phyloP scores from a whole-genome alignment of 306 rosid genomes.

The Neltuma alba region DNA sequence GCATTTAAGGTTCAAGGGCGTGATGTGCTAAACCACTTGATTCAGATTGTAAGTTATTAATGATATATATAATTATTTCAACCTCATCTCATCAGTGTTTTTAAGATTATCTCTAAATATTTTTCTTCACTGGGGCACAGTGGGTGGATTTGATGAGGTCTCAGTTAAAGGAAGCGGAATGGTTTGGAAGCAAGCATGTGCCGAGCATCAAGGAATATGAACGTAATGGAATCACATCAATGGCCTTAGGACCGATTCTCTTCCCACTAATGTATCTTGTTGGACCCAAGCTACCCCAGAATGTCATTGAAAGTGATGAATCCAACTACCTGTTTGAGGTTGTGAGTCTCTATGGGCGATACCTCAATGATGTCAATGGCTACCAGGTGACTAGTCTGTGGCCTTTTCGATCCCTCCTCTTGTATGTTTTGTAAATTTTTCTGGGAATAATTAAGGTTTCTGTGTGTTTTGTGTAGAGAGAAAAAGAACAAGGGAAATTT shows the following conservation, averaged over 20 bases:
- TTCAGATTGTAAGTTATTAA: background rate
- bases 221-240: conserved; percentile 35
- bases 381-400: background rate
- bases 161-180: conserved; percentile 54
- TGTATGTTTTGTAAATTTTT: background rate
- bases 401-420: no score
- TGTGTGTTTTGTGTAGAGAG: no score
- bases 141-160: conserved; percentile 56
- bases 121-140: no score
- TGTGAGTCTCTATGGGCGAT: background rate
- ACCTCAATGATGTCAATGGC: conserved; percentile 1
- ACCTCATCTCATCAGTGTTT: no score
- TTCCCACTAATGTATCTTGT: background rate
- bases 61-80: no score
- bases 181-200: conserved; percentile 44
- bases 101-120: no score
- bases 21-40: background rate
- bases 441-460: no score
- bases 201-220: conserved; percentile 56
- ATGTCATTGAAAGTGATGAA: background rate
- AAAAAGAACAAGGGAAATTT: no score
- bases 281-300: background rate
- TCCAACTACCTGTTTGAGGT: background rate
- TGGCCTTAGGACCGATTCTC: background rate
- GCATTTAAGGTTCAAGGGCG: background rate